phyloP scores from a whole-genome alignment of 805 yeast genomes.

The Cyberlindnera mycetangii region DNA sequence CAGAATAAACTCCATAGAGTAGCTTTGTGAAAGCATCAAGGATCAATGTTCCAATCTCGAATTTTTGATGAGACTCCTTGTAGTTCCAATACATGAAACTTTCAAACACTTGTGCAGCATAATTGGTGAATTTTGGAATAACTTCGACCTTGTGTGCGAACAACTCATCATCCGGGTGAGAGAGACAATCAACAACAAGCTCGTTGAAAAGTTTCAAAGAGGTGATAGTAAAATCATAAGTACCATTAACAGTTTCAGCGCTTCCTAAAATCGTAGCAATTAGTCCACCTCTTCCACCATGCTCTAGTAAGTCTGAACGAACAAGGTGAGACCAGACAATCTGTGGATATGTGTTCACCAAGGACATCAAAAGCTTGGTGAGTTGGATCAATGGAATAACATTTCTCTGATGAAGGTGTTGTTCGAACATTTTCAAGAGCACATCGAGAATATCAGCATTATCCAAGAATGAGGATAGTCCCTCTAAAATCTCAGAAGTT shows the following conservation, averaged over 20 bases:
- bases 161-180: slow-evolving; percentile 37
- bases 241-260: slow-evolving; percentile 67
- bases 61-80: slow-evolving; percentile 50
- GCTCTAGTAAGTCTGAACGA: slow-evolving; percentile 62
- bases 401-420: slow-evolving; percentile 55
- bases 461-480: slow-evolving; percentile 41
- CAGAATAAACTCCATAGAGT: slow-evolving; percentile 51
- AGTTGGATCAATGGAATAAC: slow-evolving; percentile 43
- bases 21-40: slow-evolving; percentile 54
- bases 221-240: slow-evolving; percentile 60
- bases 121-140: slow-evolving; percentile 49
- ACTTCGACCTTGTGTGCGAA: slow-evolving; percentile 47
- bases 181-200: slow-evolving; percentile 47
- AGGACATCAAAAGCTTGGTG: slow-evolving; percentile 46
- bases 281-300: slow-evolving; percentile 62
- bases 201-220: slow-evolving; percentile 53
- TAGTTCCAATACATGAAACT: slow-evolving; percentile 72
- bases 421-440: slow-evolving; percentile 64
- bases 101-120: slow-evolving; percentile 69
- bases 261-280: slow-evolving; percentile 63
- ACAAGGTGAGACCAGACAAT: slow-evolving; percentile 79
- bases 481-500: slow-evolving; percentile 38
- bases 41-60: slow-evolving; percentile 55
- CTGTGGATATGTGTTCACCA: slow-evolving; percentile 49
- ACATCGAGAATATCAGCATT: slow-evolving; percentile 62